Base-by-base conservation (phyloP, 2,329 filamentous ascomycete genomes). In the Aspergillus fumigatus region DNA sequence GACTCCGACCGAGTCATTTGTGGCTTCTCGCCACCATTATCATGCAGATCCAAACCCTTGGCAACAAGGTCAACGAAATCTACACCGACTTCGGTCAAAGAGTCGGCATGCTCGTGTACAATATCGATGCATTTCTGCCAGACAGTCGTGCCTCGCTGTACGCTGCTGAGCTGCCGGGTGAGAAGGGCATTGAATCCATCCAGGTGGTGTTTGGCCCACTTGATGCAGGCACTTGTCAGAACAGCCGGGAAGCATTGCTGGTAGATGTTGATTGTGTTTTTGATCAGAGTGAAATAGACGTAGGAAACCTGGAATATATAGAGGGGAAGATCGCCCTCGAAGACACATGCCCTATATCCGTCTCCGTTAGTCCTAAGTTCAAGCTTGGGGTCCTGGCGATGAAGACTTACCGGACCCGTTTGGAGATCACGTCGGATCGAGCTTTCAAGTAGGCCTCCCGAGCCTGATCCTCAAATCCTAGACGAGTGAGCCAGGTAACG, bases 291-390 rank as follows among this genome's bases (percentile, higher is more conserved):
- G 75, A 99, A 99, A 74, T 96, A 97, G 56, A 96, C 92, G 74
- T 92, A 97, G 1, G 93, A 94, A 49, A 97, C 81, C 70, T 96
- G 90, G 82, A 92, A 96, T 65, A 97, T 94, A 75, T 97, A 97
- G 11, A 92, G 83, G 58, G 90, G 90, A 8, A 99, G 83, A 67
- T 96, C 90, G 52, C 94, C 94, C 70, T 96, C 92, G 75, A 99
- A 99, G 57, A 95, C 88, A 71, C 93, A 94, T 82, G 96, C 91
- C 57, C 91, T 94, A 65, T 73, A 62, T 58, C 58, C 60, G 57
- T 52, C 49, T 38, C 19, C 26, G 32, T 10, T 21, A 14, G 26
- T 47, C 35, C 23, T 59, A 49, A 21, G 26, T 25, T 19, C 40
- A 14, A 26, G 48, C 14, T 23, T 47, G 3, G 25, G 10, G 23